Evolutionary conservation across 169 alveolate species (phyloP).

Genomic region (Cryptosporidium felis): DNA sequence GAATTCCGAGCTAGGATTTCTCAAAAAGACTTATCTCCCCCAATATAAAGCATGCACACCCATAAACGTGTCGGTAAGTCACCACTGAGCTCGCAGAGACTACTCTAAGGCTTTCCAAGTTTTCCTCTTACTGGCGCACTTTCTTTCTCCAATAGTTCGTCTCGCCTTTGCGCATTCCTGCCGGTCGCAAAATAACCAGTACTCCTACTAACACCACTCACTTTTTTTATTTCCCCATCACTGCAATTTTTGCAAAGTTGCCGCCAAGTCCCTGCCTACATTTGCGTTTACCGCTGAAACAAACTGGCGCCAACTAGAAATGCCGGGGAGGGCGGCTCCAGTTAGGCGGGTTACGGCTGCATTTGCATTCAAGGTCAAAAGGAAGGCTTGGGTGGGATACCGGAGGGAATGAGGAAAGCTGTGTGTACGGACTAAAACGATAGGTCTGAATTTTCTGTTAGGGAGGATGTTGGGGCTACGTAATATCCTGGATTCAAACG

Average conservation of each 20-base stretch:
- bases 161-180: too few relatives aligned
- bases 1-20: too few relatives aligned
- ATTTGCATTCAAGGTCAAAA: not conserved
- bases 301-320: not conserved
- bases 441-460: not conserved
- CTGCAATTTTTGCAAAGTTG: not conserved
- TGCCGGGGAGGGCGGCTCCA: not conserved
- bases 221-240: not conserved
- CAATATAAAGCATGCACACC: too few relatives aligned
- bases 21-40: too few relatives aligned
- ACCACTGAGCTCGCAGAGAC: too few relatives aligned
- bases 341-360: not conserved
- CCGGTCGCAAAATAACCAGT: too few relatives aligned
- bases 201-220: not conserved
- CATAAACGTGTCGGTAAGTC: too few relatives aligned
- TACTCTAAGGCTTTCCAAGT: too few relatives aligned
- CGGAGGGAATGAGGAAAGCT: not conserved
- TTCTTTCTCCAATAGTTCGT: too few relatives aligned
- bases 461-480: not conserved
- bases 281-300: not conserved
- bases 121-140: too few relatives aligned
- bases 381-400: not conserved
- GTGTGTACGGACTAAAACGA: not conserved
- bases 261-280: conserved; percentile 47
- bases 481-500: not conserved